Evolutionary conservation across 768 basidiomycete species (phyloP), one percentile per base, ranked within the genome.

Genomic region (Calocera viscosa): DNA sequence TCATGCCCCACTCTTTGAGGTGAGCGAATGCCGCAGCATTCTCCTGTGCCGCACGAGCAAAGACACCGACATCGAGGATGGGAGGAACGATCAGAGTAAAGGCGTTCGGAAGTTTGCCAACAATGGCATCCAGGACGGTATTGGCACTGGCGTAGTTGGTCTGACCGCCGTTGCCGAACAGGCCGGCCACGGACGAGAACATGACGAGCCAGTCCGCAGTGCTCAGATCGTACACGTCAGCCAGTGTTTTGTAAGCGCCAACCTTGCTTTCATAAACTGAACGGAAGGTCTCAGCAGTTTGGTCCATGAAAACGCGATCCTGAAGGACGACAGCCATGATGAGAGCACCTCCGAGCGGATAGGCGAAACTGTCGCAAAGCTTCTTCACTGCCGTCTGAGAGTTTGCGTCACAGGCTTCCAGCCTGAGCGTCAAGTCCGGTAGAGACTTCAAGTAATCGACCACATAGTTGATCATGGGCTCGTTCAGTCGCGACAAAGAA

Each of bases 81-180:
- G 71, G 73, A 7, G 78, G 78, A 2, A 72, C 69, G 28, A 77
- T 72, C 19, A 79, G 68, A 1, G 76, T 73, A 66, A 76, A 76
- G 1, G 73, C 77, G 60, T 78, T 78, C 14, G 69, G 67, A 66
- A 72, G 71, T 22, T 67, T 33, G 7, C 67, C 65, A 1, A 73
- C 69, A 47, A 73, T 67, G 11, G 70, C 73, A 26, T 77, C 76
- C 1, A 79, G 41, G 28, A 70, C 73, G 0, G 77, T 75, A 64
- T 77, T 77, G 1, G 76, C 77, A 64, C 77, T 78, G 53, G 76
- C 73, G 69, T 79, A 79, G 65, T 79, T 80, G 0, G 77, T 74
- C 68, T 80, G 79, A 1, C 78, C 79, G 19, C 71, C 70, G 63
- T 69, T 74, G 14, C 79, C 79, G 68, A 78, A 77, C 11, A 75